Conservation (phyloP, 2,329 filamentous ascomycete genomes). For the Colletotrichum nymphaeae region DNA sequence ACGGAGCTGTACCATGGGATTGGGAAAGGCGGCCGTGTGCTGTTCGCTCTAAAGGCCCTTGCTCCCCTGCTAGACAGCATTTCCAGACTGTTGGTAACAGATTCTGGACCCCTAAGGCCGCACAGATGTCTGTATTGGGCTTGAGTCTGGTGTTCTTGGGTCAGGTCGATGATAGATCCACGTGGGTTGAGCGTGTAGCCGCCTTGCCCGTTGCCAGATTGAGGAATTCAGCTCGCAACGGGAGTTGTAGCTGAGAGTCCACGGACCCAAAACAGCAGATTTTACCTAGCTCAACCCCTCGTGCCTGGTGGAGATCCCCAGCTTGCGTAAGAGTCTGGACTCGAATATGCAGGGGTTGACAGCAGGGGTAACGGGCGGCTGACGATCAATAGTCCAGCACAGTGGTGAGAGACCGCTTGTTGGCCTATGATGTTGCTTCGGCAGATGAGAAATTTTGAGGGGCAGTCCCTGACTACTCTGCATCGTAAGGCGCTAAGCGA, state of each 20-base stretch:
- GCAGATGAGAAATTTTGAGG: background rate
- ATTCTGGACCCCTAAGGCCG: background rate
- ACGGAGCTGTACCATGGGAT: background rate
- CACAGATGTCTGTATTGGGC: background rate
- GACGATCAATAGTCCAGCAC: background rate
- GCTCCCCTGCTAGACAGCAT: background rate
- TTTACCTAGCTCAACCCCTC: background rate
- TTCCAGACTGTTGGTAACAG: background rate
- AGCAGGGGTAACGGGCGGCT: background rate
- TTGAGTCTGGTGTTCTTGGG: background rate
- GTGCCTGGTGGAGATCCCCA: background rate
- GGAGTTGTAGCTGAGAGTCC: background rate
- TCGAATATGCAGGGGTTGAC: background rate
- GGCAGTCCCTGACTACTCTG: background rate
- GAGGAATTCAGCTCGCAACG: background rate
- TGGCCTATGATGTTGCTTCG: background rate
- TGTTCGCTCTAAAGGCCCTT: background rate
- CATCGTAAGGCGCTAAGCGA: background rate
- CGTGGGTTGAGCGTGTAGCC: background rate
- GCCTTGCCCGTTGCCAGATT: background rate
- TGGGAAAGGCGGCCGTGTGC: background rate
- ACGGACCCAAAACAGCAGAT: background rate
- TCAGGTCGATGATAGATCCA: background rate
- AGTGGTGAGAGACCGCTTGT: background rate
- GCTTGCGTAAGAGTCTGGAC: background rate